Base-by-base conservation (phyloP, 345 rosid genomes). In the Aurinia saxatilis region DNA sequence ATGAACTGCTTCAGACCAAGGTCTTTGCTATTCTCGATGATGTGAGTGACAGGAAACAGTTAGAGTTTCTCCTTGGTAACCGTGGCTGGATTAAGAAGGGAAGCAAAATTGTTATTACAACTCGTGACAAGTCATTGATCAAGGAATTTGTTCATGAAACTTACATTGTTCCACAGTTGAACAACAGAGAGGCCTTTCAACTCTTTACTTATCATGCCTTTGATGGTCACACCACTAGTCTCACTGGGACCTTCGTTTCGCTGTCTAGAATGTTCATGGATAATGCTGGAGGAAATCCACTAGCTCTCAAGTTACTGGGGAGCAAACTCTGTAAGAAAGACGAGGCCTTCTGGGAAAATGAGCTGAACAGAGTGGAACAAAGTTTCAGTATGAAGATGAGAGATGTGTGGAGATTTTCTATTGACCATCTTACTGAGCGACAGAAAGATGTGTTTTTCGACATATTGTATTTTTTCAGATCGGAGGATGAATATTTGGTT, bases 401-500 rank as follows among this genome's bases (percentile, higher is more conserved):
- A 1, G 8, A 49, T 2, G 16, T 65, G 29, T 77, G 23, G 59
- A 15, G 15, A 57, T 65, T 3, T 74, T 81, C 23, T 77, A 48
- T n/a, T 14, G 65, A 72, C 57, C 65, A 65, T 10, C 60, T 80
- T 3, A 29, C 46, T 10, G 14, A 51, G 9, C 1, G 10, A 21
- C 39, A 62, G 40, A 57, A 75, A 60, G 23, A 25, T 2, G 41
- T 29, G 1, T 80, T 80, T 44, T 65, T 74, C 7, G 81, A 77
- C 39, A 65, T 80, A 10, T 77, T 75, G 3, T 74, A 75, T 45
- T 74, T 77, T 66, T 74, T 74, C 8, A 67, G 38, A 23, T 63
- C 74, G 2, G 37, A 25, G 16, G 27, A 38, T 3, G 47, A n/a
- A 14, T 16, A 63, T 11, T 2, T 3, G 10, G 61, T 61, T 3